Evolutionary conservation across 768 basidiomycete genomes (phyloP).

Genomic region (Amanita brunnescens): DNA sequence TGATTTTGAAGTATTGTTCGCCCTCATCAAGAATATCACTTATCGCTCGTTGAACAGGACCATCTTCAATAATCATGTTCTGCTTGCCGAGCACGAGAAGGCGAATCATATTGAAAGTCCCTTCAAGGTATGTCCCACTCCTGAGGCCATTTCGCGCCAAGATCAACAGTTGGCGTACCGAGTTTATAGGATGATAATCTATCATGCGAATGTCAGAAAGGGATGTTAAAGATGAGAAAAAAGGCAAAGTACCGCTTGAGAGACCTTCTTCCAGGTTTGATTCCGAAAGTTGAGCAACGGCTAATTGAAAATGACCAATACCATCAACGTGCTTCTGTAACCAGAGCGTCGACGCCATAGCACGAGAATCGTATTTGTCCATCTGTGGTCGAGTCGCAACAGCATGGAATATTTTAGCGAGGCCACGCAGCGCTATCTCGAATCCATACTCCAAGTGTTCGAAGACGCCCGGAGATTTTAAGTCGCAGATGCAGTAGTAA

Average conservation of each 20-base stretch:
- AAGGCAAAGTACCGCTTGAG: neutral
- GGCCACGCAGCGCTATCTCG: neutral
- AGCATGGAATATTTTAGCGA: neutral
- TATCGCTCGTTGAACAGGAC: too few relatives aligned
- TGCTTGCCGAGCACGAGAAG: too few relatives aligned
- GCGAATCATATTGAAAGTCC: conserved; percentile 20
- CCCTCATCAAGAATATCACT: too few relatives aligned
- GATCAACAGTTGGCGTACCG: neutral
- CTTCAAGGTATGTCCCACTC: neutral
- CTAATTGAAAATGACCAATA: too few relatives aligned
- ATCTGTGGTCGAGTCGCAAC: too few relatives aligned
- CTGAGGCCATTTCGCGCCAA: neutral
- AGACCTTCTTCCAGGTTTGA: neutral
- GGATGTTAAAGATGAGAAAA: neutral
- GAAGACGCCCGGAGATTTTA: neutral
- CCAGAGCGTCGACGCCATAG: neutral
- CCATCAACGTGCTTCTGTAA: neutral
- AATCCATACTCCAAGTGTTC: neutral
- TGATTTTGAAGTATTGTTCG: too few relatives aligned
- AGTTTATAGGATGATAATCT: neutral
- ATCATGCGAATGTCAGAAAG: neutral
- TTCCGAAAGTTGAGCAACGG: neutral
- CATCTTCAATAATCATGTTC: too few relatives aligned
- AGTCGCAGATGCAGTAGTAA: neutral
- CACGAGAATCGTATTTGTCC: neutral